Evolutionary conservation across 768 basidiomycete species (phyloP), one percentile per base, ranked within the genome.

Genomic region (Neoboletus magnificus): DNA sequence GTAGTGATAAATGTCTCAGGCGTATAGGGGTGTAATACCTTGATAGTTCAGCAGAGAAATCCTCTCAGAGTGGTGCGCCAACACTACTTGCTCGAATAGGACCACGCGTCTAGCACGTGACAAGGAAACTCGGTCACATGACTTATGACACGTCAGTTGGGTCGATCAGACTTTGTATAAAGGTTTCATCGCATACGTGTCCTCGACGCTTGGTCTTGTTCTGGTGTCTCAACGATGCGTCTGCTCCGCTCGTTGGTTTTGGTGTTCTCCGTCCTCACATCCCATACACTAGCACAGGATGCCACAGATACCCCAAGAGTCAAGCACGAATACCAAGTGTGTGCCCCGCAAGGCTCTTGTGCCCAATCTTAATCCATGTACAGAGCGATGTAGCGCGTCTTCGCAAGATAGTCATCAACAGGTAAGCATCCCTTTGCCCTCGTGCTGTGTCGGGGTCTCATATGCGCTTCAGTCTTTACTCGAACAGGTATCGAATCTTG

Each of bases 361-460:
- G 2, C 27, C 3, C 15, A 32, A 18, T 45, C 4, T 42, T 59
- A 2, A 68, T 52, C 8, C 42, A 22, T 52, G 30, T 58, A 1
- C 66, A 95, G 93, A 95, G 93, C 63, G 94, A 96, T 73, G 93
- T 97, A 55, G 83, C 93, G 37, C 89, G 95, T 66, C 79, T 98
- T 62, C 84, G 95, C 56, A 92, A 90, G 66, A 93, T 96, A 58
- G 93, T 97, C 59, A 91, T 96, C 65, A 91, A 95, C 76, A 91
- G 88, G 86, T 82, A 60, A 63, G 75, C 49, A 13, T 33, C 56
- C 20, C 22, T 25, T 37, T 32, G 9, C 37, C 18, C 10, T 20
- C 36, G 10, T 30, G 12, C 35, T 40, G 15, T 22, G 29, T 40
- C 22, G 23, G 22, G n/a, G 18, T 35, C 62, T 70, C 40, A 66